phyloP scores from a whole-genome alignment of 1,284 basidiomycete genomes.

The Cryptococcus jaspeensis region DNA sequence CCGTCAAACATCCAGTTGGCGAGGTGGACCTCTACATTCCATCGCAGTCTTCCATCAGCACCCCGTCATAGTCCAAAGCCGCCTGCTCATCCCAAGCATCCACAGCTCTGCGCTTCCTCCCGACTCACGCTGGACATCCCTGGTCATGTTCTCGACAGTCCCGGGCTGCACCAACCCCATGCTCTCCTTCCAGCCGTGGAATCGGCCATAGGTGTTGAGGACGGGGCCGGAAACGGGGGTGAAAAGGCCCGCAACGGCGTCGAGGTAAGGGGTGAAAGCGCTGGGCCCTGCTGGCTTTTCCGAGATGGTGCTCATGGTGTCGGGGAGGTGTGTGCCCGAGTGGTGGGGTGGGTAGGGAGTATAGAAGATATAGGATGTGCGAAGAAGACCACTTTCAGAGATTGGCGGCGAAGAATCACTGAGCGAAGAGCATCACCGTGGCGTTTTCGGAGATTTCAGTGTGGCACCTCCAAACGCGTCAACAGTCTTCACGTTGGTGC shows the following conservation, averaged over 20 bases:
- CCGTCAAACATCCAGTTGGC: constrained; percentile 98
- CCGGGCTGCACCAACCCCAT: constrained; percentile 84
- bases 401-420: neutral
- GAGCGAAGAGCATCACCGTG: neutral
- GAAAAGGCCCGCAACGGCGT: constrained; percentile 39
- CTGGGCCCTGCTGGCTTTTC: constrained; percentile 31
- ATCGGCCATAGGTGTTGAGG: constrained; percentile 65
- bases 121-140: constrained; percentile 78
- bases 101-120: constrained; percentile 5
- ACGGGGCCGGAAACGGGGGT: constrained; percentile 56
- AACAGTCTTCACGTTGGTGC: neutral
- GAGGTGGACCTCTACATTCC: constrained; percentile 71
- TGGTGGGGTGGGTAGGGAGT: neutral
- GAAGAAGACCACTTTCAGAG: neutral
- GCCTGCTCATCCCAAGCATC: neutral
- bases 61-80: neutral
- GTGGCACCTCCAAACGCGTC: neutral
- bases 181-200: constrained; percentile 74
- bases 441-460: constrained; percentile 1
- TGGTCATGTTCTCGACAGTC: constrained; percentile 82
- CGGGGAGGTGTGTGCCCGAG: neutral
- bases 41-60: neutral
- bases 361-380: neutral
- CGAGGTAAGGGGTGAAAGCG: constrained; percentile 40
- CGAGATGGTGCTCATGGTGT: constrained; percentile 6